These are phyloP conservation scores for Salvia sclarea DNA, from an alignment of 305 asterid species.

Conservation along the genomic window DNA sequence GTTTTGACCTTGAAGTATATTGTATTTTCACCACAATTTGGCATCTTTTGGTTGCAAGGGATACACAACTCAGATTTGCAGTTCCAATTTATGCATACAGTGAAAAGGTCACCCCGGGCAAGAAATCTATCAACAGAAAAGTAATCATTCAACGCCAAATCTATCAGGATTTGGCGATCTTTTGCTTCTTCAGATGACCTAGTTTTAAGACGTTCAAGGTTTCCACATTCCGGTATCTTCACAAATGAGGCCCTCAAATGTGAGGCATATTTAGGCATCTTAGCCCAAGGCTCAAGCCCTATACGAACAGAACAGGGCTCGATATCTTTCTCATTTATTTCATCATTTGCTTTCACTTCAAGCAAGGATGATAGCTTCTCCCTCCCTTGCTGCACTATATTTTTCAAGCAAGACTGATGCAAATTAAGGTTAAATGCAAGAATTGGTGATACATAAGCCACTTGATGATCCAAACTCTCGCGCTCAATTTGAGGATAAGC, in stretches of 20 bases:
- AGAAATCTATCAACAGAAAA: conserved; percentile 83
- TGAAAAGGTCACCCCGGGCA: conserved; percentile 78
- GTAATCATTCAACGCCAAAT: conserved; percentile 67
- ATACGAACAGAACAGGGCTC: conserved; percentile 42
- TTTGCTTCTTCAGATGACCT: conserved; percentile 58
- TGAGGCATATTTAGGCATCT: conserved; percentile 75
- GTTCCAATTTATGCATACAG: conserved; percentile 68
- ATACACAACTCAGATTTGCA: conserved; percentile 82
- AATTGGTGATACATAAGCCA: conserved; percentile 79
- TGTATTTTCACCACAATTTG: conserved; percentile 46
- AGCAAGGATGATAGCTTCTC: conserved; percentile 60
- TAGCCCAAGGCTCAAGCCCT: conserved; percentile 58
- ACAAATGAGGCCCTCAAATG: conserved; percentile 90
- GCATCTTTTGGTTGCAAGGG: conserved; percentile 64
- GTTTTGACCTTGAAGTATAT: conserved; percentile 76
- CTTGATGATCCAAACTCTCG: conserved; percentile 51
- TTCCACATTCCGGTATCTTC: conserved; percentile 83
- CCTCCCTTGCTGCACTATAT: conserved; percentile 61
- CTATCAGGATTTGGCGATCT: conserved; percentile 85
- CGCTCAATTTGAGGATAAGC: conserved; percentile 43
- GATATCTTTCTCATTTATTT: conserved; percentile 41
- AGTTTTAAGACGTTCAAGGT: conserved; percentile 70
- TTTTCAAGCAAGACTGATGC: conserved; percentile 73
- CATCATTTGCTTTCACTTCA: conserved; percentile 45
- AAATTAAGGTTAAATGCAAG: conserved; percentile 76